Conservation (phyloP, 805 yeast genomes). For the Ogataea angusta region DNA sequence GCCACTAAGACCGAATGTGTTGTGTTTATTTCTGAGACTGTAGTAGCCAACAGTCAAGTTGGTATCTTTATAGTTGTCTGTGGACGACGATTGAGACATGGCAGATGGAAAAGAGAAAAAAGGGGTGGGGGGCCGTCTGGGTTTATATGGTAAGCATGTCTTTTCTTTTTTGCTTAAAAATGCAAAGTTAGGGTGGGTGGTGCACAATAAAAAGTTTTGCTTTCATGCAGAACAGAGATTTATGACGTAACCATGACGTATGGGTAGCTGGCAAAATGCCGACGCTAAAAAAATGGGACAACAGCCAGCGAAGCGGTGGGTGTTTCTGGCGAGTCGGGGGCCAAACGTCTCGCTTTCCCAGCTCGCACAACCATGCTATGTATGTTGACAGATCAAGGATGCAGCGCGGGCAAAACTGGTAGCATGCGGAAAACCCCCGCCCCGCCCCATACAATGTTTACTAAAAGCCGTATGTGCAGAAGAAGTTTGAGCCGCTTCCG, state of each 20-base stretch:
- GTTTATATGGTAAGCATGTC: constrained; percentile 1
- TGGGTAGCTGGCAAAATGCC: no score
- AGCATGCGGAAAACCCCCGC: neutral
- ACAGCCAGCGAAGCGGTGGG: neutral
- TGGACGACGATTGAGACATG: constrained; percentile 4
- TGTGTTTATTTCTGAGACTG: constrained; percentile 24
- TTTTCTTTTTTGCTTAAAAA: constrained; percentile 2
- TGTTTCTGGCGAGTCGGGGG: no score
- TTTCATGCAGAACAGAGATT: constrained; percentile 1
- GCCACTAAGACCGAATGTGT: constrained; percentile 57
- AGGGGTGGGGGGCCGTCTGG: neutral
- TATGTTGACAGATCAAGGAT: neutral
- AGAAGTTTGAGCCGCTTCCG: constrained; percentile 3
- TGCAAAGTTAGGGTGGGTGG: neutral
- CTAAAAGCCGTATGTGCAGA: neutral
- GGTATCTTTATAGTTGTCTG: neutral
- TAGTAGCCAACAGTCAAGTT: constrained; percentile 10
- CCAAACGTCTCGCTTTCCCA: neutral
- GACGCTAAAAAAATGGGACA: neutral
- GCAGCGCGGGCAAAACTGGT: neutral
- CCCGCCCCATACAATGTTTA: neutral
- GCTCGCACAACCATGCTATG: neutral
- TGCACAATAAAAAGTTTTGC: constrained; percentile 5
- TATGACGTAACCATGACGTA: constrained; percentile 12
- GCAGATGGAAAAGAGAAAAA: neutral